phyloP scores from a whole-genome alignment of 192 early-diverging fungal genomes.

The Thamnidium elegans region DNA sequence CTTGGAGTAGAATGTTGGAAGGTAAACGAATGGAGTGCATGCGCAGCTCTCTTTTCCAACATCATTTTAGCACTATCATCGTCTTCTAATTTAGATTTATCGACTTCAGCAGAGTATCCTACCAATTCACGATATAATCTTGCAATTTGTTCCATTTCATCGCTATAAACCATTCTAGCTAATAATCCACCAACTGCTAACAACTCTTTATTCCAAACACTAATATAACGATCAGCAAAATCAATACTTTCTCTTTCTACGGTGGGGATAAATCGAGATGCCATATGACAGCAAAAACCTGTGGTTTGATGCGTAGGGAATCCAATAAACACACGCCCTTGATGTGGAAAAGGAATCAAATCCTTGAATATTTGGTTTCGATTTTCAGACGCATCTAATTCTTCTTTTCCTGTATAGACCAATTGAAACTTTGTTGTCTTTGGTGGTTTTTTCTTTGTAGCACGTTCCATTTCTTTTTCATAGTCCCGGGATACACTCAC shows the following conservation, averaged over 20 bases:
- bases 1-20: constrained; percentile 74
- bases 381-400: constrained; percentile 66
- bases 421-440: constrained; percentile 63
- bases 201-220: constrained; percentile 80
- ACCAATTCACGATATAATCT: constrained; percentile 52
- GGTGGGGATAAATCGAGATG: constrained; percentile 84
- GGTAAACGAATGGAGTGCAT: constrained; percentile 63
- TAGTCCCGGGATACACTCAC: constrained; percentile 55
- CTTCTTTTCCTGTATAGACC: constrained; percentile 71
- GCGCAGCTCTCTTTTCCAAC: constrained; percentile 64
- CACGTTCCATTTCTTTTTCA: constrained; percentile 74
- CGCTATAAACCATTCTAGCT: constrained; percentile 71
- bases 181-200: constrained; percentile 72
- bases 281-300: constrained; percentile 74
- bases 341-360: constrained; percentile 67
- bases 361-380: constrained; percentile 67
- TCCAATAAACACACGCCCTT: constrained; percentile 87
- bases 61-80: constrained; percentile 33
- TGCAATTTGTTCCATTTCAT: constrained; percentile 63
- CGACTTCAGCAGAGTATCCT: constrained; percentile 26
- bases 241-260: constrained; percentile 90
- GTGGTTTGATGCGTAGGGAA: constrained; percentile 92
- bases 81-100: constrained; percentile 40
- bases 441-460: constrained; percentile 86
- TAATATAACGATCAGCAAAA: constrained; percentile 79